Evolutionary conservation across 1,284 basidiomycete species (phyloP), one percentile per base, ranked within the genome.

Genomic region (Sporisorium exsertum): DNA sequence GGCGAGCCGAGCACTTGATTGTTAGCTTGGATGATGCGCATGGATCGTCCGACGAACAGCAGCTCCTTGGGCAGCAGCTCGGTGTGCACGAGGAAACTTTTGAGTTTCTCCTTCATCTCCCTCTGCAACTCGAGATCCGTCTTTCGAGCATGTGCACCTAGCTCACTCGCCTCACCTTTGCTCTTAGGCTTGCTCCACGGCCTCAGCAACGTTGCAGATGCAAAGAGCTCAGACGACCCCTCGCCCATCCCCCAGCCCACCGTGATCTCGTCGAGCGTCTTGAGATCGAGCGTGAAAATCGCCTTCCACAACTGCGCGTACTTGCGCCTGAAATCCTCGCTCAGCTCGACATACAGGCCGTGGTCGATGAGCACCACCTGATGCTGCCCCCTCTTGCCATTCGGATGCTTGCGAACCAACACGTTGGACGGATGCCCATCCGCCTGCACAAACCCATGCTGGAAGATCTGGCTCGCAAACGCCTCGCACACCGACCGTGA

Each of bases 321-420:
- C 51, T 81, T 72, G 47, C 73, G 54, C 3, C 79, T 49, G 60
- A 83, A 83, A 22, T 75, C 70, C 26, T 80, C 78, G 56, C 64
- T 64, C 29, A 83, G 64, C 47, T 70, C 65, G 24, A 83, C 80
- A 45, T 81, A 81, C 54, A 83, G 54, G 4, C 81, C 81, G 42
- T 83, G 81, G 54, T 83, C 81, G 66, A 83, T 81, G 9, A 83
- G 61, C 6, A 81, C 72, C 37, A 83, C 71, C 51, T 83, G 81
- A 49, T 82, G 79, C 52, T 68, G 67, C 0, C 77, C 77, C 50
- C 68, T 68, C 43, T 65, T 71, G 24, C 72, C 80, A 47, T 79
- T 75, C 1, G 81, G 81, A 66, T 83, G 80, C 20, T 66, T 58
- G 7, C 81, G 53, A 13, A 83, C 80, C 3, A 83, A 52, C 16